Evolutionary conservation across 2,329 filamentous ascomycete genomes (phyloP).

Genomic region (Fusarium robinianum): DNA sequence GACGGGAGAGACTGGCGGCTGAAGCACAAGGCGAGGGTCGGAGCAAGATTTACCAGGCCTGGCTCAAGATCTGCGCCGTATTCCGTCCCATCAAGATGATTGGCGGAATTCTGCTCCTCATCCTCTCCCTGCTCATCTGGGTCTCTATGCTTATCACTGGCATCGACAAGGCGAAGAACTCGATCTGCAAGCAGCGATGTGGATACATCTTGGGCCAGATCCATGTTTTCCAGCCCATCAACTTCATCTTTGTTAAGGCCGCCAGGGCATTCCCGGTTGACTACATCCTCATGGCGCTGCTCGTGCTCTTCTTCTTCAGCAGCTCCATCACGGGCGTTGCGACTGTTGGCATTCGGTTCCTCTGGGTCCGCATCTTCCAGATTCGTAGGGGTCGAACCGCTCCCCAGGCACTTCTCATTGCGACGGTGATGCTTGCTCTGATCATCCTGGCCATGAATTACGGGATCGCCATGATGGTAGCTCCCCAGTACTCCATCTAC

Average conservation of each 20-base stretch:
- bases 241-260: conserved; percentile 78
- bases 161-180: conserved; percentile 96
- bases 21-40: conserved; percentile 80
- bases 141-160: conserved; percentile 92
- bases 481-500: conserved; percentile 92
- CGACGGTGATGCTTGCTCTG: conserved; percentile 87
- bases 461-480: conserved; percentile 88
- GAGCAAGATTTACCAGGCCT: conserved; percentile 71
- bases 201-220: conserved; percentile 88
- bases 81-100: conserved; percentile 89
- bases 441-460: conserved; percentile 94
- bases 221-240: conserved; percentile 93
- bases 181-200: conserved; percentile 85
- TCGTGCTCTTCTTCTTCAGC: conserved; percentile 86
- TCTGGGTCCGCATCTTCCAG: conserved; percentile 92
- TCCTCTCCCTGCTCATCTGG: conserved; percentile 77
- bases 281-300: conserved; percentile 83
- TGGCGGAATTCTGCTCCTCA: conserved; percentile 76
- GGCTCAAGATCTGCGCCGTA: conserved; percentile 79
- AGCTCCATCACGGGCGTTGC: conserved; percentile 87
- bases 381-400: conserved; percentile 88
- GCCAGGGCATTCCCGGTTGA: conserved; percentile 88
- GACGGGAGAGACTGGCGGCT: conserved; percentile 83
- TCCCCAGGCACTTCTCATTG: conserved; percentile 88
- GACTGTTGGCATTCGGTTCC: conserved; percentile 87